Evolutionary conservation across 169 alveolate species (phyloP).

Genomic region (Cytauxzoon felis): DNA sequence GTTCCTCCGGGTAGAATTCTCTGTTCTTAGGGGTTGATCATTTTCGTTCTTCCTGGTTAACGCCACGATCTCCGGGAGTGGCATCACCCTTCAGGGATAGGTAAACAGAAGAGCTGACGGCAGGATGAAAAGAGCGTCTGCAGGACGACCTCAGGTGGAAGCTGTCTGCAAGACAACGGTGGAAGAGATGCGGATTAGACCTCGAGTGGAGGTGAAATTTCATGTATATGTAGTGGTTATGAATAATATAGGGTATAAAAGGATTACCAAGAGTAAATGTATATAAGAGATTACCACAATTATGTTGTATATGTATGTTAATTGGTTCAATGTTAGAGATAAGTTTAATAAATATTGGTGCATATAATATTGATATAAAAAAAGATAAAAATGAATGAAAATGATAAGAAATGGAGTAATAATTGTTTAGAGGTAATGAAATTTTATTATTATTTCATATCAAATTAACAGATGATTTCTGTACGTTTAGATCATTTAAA

Average conservation of each 20-base stretch:
- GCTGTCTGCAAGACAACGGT: too few species aligned
- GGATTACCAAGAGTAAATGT: constrained; percentile 38
- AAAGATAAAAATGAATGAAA: neutral
- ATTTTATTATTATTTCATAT: neutral
- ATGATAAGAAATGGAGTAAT: constrained; percentile 38
- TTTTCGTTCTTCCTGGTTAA: too few species aligned
- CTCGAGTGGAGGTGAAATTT: neutral
- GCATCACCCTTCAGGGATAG: too few species aligned
- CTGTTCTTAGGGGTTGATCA: too few species aligned
- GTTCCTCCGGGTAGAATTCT: too few species aligned
- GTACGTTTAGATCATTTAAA: constrained; percentile 47
- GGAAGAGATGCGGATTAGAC: too few species aligned
- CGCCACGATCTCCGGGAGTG: too few species aligned
- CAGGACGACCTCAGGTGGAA: too few species aligned
- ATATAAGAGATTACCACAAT: constrained; percentile 27
- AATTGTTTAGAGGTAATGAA: constrained; percentile 47
- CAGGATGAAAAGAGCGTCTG: neutral
- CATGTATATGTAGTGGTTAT: neutral
- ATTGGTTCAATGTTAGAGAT: constrained; percentile 45
- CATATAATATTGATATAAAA: constrained; percentile 18
- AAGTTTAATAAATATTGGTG: constrained; percentile 39
- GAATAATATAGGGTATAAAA: constrained; percentile 31
- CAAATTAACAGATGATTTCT: constrained; percentile 22
- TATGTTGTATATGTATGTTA: constrained; percentile 45
- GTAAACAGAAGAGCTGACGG: neutral